phyloP scores from a whole-genome alignment of 805 yeast species.

The Komagataella ulmi region DNA sequence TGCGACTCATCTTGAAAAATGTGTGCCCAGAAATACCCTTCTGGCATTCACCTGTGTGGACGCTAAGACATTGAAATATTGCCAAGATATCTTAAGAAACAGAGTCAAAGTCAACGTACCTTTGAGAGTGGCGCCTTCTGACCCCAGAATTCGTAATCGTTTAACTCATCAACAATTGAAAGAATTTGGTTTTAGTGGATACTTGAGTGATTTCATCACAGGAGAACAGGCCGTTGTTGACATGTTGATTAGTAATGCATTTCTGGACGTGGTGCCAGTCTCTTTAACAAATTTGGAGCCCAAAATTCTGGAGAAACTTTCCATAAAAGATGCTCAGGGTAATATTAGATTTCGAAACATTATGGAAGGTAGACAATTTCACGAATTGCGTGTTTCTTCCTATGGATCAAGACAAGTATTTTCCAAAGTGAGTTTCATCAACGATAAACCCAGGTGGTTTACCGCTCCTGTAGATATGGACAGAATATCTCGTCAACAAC shows the following conservation, averaged over 20 bases:
- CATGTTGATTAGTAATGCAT: slow-evolving; percentile 50
- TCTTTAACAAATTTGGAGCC: slow-evolving; percentile 29
- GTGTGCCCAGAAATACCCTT: slow-evolving; percentile 38
- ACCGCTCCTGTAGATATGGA: slow-evolving; percentile 10
- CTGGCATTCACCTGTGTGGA: slow-evolving; percentile 52
- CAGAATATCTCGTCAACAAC: background rate
- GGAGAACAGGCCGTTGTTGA: slow-evolving; percentile 66
- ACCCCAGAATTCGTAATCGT: slow-evolving; percentile 4
- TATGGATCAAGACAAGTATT: slow-evolving; percentile 51
- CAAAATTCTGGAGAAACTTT: slow-evolving; percentile 20
- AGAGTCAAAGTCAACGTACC: slow-evolving; percentile 31
- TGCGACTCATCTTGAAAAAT: slow-evolving; percentile 44
- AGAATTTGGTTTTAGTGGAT: slow-evolving; percentile 67
- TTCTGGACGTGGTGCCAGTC: slow-evolving; percentile 49
- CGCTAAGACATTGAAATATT: slow-evolving; percentile 30
- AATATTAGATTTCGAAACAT: slow-evolving; percentile 37
- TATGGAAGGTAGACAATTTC: slow-evolving; percentile 43
- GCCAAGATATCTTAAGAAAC: slow-evolving; percentile 30
- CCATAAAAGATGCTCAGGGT: slow-evolving; percentile 23
- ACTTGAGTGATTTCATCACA: slow-evolving; percentile 48
- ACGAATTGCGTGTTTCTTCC: slow-evolving; percentile 37
- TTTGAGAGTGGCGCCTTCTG: slow-evolving; percentile 30
- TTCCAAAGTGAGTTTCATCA: slow-evolving; percentile 23
- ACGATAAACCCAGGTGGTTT: slow-evolving; percentile 14
- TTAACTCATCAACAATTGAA: slow-evolving; percentile 20